Base-by-base conservation (phyloP, 257 asterid species). In the Capsicum baccatum region DNA sequence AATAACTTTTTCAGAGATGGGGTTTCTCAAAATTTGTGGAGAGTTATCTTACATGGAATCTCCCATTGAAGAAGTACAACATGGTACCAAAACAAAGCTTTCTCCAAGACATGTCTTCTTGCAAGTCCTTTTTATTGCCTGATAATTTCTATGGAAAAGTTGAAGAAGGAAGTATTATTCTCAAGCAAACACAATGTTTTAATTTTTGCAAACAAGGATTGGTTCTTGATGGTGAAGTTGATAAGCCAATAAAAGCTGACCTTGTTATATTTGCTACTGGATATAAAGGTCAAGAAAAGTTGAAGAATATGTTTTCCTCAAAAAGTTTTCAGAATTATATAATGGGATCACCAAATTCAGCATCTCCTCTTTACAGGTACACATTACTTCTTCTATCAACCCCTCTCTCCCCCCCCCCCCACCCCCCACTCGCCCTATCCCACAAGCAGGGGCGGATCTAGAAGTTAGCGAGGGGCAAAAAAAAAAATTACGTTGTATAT, bases 251-350 rank as follows among this genome's bases (percentile, higher is more conserved):
- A 44, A 79, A 84, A 67, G 90, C 90, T 8, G 97, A 91, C 69
- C 6, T 93, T 4, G 92, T 93, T 17, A 86, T 93, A 7, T 83
- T 89, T 37, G 94, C 96, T 9, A 93, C 96, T 0, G 96, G 96
- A 52, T 92, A 87, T 63, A 89, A 84, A 88, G 96, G 97, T 48
- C 92, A 91, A 78, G 84, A 89, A 81, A 92, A 90, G 86, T 91
- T 92, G 68, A 84, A 74, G 58, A 90, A 87, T 57, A 85, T 92
- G 33, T 89, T 92, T 74, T 70, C 90, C 14, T 86, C 89, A 74
- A 85, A 90, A 56, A 69, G 76, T 0, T 88, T 91, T 62, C 92
- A 88, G 47, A 85, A 85, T 12, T 59, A 63, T 85, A 86, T 89
- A 0, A 21, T 33, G 2, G 92, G 90, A 57, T 70, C 91, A 71